Conservation (phyloP, 768 basidiomycete species). For the Daedaleopsis sinensis region DNA sequence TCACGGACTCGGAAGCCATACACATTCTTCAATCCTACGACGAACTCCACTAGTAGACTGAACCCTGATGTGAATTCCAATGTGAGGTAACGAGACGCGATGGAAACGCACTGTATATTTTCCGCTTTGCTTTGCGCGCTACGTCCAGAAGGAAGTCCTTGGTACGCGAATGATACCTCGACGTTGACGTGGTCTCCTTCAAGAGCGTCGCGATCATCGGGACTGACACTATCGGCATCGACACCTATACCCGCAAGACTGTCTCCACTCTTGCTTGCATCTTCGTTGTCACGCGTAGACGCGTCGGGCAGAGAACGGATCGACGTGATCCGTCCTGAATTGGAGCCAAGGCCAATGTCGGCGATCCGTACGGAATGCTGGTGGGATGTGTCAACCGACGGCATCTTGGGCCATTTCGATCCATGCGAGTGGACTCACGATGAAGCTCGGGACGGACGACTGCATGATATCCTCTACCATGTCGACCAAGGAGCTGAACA, state of each 20-base stretch:
- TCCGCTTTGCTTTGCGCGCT: slow-evolving; percentile 41
- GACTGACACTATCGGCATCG: slow-evolving; percentile 7
- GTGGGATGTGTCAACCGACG: too few species aligned
- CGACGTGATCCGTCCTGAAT: slow-evolving; percentile 69
- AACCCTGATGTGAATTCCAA: not conserved
- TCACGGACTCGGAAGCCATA: slow-evolving; percentile 32
- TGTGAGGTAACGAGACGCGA: not conserved
- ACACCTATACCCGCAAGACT: slow-evolving; percentile 11
- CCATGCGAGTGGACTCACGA: not conserved
- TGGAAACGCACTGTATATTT: slow-evolving; percentile 50
- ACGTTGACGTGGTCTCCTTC: slow-evolving; percentile 61
- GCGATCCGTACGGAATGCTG: slow-evolving; percentile 66
- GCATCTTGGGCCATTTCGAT: not conserved
- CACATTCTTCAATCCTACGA: slow-evolving; percentile 53
- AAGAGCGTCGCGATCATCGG: slow-evolving; percentile 30
- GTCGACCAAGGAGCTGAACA: slow-evolving; percentile 61
- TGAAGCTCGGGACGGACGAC: slow-evolving; percentile 49
- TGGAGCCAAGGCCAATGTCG: slow-evolving; percentile 69
- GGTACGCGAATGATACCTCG: slow-evolving; percentile 73
- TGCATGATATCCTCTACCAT: slow-evolving; percentile 66
- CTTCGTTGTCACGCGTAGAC: slow-evolving; percentile 28
- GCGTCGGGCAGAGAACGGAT: slow-evolving; percentile 63
- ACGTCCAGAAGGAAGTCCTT: slow-evolving; percentile 50
- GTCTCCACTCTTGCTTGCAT: slow-evolving; percentile 28
- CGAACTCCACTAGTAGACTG: slow-evolving; percentile 68